Conservation (phyloP, 257 asterid species). For the Ophiorrhiza pumila region DNA sequence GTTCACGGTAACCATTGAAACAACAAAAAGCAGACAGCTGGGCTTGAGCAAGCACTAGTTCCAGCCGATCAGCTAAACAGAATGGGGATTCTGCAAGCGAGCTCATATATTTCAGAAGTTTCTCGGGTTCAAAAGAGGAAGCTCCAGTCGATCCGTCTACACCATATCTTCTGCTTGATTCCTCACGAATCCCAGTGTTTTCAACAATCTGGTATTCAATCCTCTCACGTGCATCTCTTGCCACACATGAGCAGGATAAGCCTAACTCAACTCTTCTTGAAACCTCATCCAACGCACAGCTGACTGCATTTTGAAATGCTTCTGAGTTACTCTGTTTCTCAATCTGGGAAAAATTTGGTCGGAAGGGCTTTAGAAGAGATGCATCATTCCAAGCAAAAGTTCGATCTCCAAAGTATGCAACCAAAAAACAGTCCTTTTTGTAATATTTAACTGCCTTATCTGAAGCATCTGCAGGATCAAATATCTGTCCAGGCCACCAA, state of each 20-base stretch:
- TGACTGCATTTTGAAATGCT: conserved; percentile 71
- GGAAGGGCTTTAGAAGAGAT: conserved; percentile 71
- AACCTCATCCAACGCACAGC: conserved; percentile 78
- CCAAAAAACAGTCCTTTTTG: conserved; percentile 77
- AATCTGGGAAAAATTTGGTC: conserved; percentile 61
- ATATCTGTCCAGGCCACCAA: conserved; percentile 99
- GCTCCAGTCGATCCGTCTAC: conserved; percentile 59
- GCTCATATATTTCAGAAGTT: conserved; percentile 54
- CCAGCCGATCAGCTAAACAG: conserved; percentile 52
- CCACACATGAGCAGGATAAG: conserved; percentile 67
- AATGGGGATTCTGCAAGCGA: conserved; percentile 57
- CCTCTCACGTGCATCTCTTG: conserved; percentile 41
- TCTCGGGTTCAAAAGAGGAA: conserved; percentile 57
- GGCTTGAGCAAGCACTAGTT: conserved; percentile 60
- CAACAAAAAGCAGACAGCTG: conserved; percentile 65
- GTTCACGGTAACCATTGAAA: conserved; percentile 60
- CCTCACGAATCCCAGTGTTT: conserved; percentile 80
- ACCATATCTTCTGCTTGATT: conserved; percentile 65
- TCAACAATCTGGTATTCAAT: conserved; percentile 68
- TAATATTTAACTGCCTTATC: conserved; percentile 68
- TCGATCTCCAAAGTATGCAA: conserved; percentile 90
- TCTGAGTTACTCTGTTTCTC: conserved; percentile 82
- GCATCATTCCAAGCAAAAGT: conserved; percentile 96
- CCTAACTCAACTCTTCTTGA: conserved; percentile 78
- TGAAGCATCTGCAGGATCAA: conserved; percentile 79